Conservation (phyloP, 345 rosid species). For the Aquilaria malaccensis region DNA sequence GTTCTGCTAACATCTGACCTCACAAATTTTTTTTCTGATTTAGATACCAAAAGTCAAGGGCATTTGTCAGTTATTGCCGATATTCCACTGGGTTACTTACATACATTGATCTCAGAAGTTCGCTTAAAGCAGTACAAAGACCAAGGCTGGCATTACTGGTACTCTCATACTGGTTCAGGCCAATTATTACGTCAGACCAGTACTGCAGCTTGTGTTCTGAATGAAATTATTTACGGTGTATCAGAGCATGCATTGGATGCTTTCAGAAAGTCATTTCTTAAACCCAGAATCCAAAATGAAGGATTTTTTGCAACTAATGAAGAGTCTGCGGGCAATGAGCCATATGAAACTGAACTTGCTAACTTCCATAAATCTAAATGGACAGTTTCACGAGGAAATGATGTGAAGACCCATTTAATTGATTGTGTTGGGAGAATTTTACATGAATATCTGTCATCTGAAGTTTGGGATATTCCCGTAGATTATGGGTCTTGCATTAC, state of each 20-base stretch:
- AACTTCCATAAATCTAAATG: slow-evolving; percentile 30
- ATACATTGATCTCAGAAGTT: slow-evolving; percentile 62
- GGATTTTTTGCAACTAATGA: slow-evolving; percentile 18
- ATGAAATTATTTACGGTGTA: slow-evolving; percentile 85
- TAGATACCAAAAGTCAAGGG: slow-evolving; percentile 55
- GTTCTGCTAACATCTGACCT: no score
- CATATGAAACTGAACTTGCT: slow-evolving; percentile 6
- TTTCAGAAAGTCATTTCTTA: slow-evolving; percentile 47
- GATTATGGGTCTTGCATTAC: slow-evolving; percentile 32
- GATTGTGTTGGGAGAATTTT: slow-evolving; percentile 78
- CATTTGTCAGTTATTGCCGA: slow-evolving; percentile 59
- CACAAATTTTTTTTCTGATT: slow-evolving; percentile 17
- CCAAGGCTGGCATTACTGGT: slow-evolving; percentile 87
- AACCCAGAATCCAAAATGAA: slow-evolving; percentile 29
- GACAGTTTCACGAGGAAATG: slow-evolving; percentile 44
- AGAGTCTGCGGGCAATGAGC: slow-evolving; percentile 13
- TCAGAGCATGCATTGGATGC: slow-evolving; percentile 52
- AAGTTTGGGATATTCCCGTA: slow-evolving; percentile 80
- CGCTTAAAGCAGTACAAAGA: slow-evolving; percentile 52
- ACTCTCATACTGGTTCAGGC: slow-evolving; percentile 64
- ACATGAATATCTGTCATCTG: slow-evolving; percentile 79
- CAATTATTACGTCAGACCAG: slow-evolving; percentile 75
- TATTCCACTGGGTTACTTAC: slow-evolving; percentile 61
- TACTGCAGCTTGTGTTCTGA: slow-evolving; percentile 73
- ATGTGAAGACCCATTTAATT: slow-evolving; percentile 41